Conservation (phyloP, 345 rosid genomes). For the Eucalyptus erythrocorys region DNA sequence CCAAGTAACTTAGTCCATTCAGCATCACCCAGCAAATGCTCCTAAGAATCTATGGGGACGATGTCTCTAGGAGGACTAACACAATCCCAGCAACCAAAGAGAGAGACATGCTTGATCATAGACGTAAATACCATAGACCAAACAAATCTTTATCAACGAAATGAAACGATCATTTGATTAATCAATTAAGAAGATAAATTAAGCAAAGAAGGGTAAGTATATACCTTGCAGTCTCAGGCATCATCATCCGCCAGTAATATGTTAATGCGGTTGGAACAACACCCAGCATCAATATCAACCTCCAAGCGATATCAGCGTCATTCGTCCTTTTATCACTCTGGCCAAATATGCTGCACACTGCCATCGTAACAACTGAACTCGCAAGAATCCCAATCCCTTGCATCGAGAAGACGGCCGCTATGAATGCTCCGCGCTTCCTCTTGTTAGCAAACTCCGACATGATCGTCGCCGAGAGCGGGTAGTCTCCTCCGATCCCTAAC, state of each 20-base stretch:
- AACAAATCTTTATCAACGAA: neutral
- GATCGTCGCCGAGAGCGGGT: neutral
- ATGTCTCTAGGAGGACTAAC: neutral
- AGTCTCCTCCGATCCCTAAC: neutral
- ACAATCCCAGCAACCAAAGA: neutral
- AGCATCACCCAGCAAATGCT: neutral
- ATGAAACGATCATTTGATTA: neutral
- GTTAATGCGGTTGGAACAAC: neutral
- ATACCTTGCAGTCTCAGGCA: neutral
- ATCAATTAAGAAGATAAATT: neutral
- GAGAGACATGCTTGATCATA: neutral
- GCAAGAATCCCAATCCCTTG: neutral
- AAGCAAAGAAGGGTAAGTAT: too few species aligned
- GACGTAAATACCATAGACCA: neutral
- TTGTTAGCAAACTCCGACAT: neutral
- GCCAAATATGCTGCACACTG: neutral
- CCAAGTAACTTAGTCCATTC: too few species aligned
- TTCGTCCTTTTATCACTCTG: too few species aligned
- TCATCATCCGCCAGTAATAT: neutral
- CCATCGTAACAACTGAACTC: neutral
- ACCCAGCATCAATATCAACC: neutral
- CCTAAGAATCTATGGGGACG: neutral
- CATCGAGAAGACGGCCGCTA: neutral
- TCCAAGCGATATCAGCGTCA: neutral
- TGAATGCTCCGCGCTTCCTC: neutral